Evolutionary conservation across 139 green algal genomes (phyloP).

Genomic region (Microglena sp.): DNA sequence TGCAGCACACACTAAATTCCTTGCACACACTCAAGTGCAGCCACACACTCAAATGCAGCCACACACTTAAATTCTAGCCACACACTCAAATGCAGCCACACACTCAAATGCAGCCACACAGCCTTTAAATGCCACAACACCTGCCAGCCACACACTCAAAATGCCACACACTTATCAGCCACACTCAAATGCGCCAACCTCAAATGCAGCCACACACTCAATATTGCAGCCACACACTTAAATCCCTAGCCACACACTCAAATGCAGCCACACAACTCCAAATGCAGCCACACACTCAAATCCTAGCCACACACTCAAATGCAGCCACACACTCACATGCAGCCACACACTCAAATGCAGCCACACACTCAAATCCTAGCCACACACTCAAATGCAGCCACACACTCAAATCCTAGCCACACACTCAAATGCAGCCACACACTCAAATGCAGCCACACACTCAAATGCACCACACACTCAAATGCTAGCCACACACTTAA

Average conservation of each 20-base stretch:
- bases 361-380: not conserved
- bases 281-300: not conserved
- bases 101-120: constrained; percentile 7
- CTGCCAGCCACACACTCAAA: constrained; percentile 10
- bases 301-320: not conserved
- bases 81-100: constrained; percentile 6
- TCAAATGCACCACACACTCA: too few relatives aligned
- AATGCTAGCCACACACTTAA: too few relatives aligned
- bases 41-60: not conserved
- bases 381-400: too few relatives aligned
- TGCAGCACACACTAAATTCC: not conserved
- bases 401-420: too few relatives aligned
- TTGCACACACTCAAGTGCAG: not conserved
- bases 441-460: too few relatives aligned
- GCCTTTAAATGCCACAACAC: too few relatives aligned
- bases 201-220: constrained; percentile 9
- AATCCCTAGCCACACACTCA: constrained; percentile 2
- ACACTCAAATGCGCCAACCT: constrained; percentile 2
- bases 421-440: too few relatives aligned
- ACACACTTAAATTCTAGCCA: constrained; percentile 1
- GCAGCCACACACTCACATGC: not conserved
- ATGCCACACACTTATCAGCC: constrained; percentile 2
- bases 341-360: not conserved
- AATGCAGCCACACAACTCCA: not conserved
- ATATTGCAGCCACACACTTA: not conserved